Evolutionary conservation across 306 rosid genomes (phyloP).

Genomic region (Argentina anserina): DNA sequence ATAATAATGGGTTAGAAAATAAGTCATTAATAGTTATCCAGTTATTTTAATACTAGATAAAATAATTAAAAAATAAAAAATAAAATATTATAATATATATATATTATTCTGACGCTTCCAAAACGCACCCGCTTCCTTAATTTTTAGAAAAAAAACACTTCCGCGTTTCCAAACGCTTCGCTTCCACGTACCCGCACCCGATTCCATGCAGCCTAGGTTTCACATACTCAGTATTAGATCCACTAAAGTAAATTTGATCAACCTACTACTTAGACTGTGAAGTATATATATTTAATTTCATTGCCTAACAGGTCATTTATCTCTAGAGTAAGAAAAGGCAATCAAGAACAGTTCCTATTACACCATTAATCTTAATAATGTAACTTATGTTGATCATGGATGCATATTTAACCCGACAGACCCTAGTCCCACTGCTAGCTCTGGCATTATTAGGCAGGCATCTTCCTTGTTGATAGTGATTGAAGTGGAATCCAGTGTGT

Average conservation of each 20-base stretch:
- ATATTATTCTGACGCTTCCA: too few species aligned
- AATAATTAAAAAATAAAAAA: too few species aligned
- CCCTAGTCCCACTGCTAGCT: slow-evolving; percentile 18
- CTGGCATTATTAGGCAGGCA: slow-evolving; percentile 37
- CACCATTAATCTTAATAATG: background rate
- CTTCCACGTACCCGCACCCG: too few species aligned
- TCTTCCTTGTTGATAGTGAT: slow-evolving; percentile 45
- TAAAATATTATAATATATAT: too few species aligned
- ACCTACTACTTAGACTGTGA: background rate
- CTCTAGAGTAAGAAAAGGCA: slow-evolving; percentile 18
- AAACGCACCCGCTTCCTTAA: too few species aligned
- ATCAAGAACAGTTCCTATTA: slow-evolving; percentile 17
- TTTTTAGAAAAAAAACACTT: too few species aligned
- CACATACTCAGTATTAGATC: background rate
- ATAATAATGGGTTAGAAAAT: too few species aligned
- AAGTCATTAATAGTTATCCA: too few species aligned
- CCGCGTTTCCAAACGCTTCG: too few species aligned
- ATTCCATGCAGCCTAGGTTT: too few species aligned
- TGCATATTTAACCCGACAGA: slow-evolving; percentile 22
- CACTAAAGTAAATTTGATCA: background rate
- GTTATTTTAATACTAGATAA: too few species aligned
- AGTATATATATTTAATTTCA: background rate
- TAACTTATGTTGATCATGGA: slow-evolving; percentile 10
- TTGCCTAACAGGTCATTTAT: slow-evolving; percentile 39
- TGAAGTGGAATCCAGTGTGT: slow-evolving; percentile 52